A percentile compares a stretch with the other conserved stretches of the same genome.
Conservation (phyloP, 768 basidiomycete species). For the Suillus clintonianus region DNA sequence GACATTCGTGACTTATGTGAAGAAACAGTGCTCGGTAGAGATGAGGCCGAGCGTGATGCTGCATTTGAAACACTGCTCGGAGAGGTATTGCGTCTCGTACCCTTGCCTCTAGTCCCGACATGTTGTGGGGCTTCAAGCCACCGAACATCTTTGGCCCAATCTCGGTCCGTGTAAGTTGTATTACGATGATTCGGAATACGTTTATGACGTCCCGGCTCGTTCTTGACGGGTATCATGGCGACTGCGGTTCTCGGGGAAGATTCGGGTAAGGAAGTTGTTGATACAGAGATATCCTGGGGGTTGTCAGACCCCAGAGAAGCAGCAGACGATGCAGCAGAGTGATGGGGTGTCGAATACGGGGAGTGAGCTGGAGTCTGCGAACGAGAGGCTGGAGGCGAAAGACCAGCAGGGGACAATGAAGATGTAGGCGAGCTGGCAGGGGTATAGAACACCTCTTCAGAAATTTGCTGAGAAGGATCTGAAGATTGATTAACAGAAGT, state of each 20-base stretch:
- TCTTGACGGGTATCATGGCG: conserved; percentile 17
- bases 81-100: conserved; percentile 19
- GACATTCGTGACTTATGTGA: conserved; percentile 6
- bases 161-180: conserved; percentile 49
- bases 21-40: conserved; percentile 5
- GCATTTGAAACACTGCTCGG: conserved; percentile 6
- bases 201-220: conserved; percentile 14
- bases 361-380: conserved; percentile 14
- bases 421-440: conserved; percentile 56
- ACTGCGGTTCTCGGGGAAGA: conserved; percentile 14
- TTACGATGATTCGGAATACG: conserved; percentile 23
- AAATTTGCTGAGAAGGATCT: conserved; percentile 25
- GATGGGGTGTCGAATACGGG: conserved; percentile 22
- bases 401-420: conserved; percentile 40
- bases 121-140: conserved; percentile 52
- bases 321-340: conserved; percentile 32
- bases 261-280: conserved; percentile 32
- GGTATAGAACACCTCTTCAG: conserved; percentile 59
- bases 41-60: conserved; percentile 24
- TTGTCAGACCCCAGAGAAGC: conserved; percentile 23
- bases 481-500: conserved; percentile 1
- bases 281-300: conserved; percentile 37
- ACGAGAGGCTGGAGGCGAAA: conserved; percentile 25
- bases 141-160: conserved; percentile 70
- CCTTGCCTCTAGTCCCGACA: conserved; percentile 16